A percentile compares a stretch with the other conserved stretches of the same genome.
Conservation (phyloP, 768 basidiomycete species). For the Cystofilobasidium ferigula region DNA sequence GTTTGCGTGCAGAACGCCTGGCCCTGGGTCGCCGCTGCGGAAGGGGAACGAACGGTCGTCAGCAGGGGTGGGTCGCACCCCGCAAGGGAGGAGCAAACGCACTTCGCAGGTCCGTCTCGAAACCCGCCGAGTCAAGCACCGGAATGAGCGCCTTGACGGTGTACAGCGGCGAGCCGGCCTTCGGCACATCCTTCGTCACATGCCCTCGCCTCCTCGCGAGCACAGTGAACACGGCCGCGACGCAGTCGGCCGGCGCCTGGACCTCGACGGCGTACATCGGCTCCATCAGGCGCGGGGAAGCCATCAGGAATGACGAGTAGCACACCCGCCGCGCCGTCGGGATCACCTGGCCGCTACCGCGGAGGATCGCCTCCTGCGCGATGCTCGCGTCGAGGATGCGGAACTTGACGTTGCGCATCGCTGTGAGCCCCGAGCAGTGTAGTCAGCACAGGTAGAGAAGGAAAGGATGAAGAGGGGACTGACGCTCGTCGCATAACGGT, state of each 20-base stretch:
- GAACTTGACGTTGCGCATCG: conserved; percentile 98
- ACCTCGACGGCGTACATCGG: conserved; percentile 98
- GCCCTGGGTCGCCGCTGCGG: conserved; percentile 71
- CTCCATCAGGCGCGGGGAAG: conserved; percentile 88
- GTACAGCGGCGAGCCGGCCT: conserved; percentile 93
- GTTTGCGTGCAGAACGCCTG: conserved; percentile 97
- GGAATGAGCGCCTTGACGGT: conserved; percentile 97
- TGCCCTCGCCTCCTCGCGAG: conserved; percentile 98
- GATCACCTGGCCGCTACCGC: conserved; percentile 96
- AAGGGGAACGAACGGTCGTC: neutral
- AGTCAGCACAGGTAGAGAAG: conserved; percentile 1
- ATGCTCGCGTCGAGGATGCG: conserved; percentile 82
- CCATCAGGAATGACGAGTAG: conserved; percentile 98
- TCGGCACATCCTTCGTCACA: conserved; percentile 94
- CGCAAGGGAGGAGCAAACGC: neutral
- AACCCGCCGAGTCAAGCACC: conserved; percentile 95
- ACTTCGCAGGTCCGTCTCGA: conserved; percentile 89
- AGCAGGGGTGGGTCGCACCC: neutral
- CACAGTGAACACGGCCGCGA: conserved; percentile 96
- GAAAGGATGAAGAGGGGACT: conserved; percentile 40
- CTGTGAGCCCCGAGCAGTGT: conserved; percentile 41
- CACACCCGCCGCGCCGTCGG: conserved; percentile 97
- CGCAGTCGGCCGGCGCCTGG: conserved; percentile 97
- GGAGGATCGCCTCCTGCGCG: conserved; percentile 91
- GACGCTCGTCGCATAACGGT: conserved; percentile 94